Conservation (phyloP, 2,329 filamentous ascomycete genomes). For the Parascedosporium putredinis region DNA sequence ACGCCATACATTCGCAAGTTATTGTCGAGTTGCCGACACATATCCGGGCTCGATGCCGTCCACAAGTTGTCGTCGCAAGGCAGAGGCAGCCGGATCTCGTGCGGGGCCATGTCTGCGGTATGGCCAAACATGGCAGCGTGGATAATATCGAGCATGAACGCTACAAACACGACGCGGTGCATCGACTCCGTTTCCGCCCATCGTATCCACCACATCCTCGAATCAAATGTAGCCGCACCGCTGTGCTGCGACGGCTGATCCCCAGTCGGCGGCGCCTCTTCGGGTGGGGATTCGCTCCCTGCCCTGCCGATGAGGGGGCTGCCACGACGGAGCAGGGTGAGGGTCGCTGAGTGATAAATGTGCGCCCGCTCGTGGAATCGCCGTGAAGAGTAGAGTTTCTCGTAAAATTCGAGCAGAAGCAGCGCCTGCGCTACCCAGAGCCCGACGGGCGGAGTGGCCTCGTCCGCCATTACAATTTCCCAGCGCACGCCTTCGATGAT, state of each 20-base stretch:
- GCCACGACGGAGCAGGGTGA: constrained; percentile 75
- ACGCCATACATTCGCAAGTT: constrained; percentile 69
- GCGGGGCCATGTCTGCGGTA: constrained; percentile 78
- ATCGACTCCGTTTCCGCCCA: constrained; percentile 89
- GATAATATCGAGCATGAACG: constrained; percentile 80
- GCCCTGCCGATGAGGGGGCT: constrained; percentile 76
- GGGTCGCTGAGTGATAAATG: constrained; percentile 77
- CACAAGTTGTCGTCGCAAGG: constrained; percentile 83
- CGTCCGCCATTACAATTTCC: constrained; percentile 72
- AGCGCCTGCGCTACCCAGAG: constrained; percentile 84
- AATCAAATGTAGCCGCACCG: constrained; percentile 22
- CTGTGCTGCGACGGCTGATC: background rate
- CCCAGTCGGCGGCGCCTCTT: constrained; percentile 18
- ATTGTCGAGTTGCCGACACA: constrained; percentile 66
- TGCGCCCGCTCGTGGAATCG: constrained; percentile 78
- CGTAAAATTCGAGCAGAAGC: constrained; percentile 74
- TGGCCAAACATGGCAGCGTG: constrained; percentile 92
- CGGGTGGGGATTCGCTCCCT: constrained; percentile 68
- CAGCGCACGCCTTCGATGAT: constrained; percentile 66
- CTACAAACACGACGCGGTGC: constrained; percentile 74
- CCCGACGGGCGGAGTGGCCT: constrained; percentile 73
- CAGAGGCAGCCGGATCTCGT: constrained; percentile 76
- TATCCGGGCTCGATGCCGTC: constrained; percentile 68
- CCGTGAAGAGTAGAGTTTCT: constrained; percentile 83
- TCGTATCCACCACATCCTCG: constrained; percentile 60